phyloP scores from a whole-genome alignment of 441 rosid species.

The Eruca vesicaria region DNA sequence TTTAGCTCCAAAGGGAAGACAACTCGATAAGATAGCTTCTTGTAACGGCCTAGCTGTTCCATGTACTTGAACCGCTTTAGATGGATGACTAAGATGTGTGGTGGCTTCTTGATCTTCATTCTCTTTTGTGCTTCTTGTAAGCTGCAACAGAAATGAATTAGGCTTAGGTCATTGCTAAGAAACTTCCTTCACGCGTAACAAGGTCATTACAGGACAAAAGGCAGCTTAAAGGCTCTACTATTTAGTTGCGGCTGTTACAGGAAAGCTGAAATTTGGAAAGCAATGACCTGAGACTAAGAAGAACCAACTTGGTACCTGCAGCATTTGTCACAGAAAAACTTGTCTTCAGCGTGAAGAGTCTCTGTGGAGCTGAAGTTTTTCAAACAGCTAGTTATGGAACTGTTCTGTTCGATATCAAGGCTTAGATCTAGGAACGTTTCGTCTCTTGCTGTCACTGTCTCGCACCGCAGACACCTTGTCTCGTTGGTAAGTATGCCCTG shows the following conservation, averaged over 20 bases:
- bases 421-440: constrained; percentile 92
- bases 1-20: constrained; percentile 91
- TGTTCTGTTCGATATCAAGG: constrained; percentile 96
- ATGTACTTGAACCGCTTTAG: constrained; percentile 89
- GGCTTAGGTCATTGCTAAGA: not conserved
- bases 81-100: constrained; percentile 83
- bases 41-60: constrained; percentile 87
- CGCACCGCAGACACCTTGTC: constrained; percentile 89
- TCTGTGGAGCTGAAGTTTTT: constrained; percentile 96
- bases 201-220: not conserved
- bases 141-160: constrained; percentile 25
- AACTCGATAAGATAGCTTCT: constrained; percentile 84
- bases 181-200: not conserved
- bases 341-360: constrained; percentile 93
- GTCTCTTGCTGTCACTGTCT: constrained; percentile 94
- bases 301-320: constrained; percentile 61
- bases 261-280: not conserved
- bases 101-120: constrained; percentile 98
- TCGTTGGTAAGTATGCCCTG: constrained; percentile 96
- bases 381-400: constrained; percentile 94
- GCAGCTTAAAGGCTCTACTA: not conserved
- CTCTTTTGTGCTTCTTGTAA: constrained; percentile 97
- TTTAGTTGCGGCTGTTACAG: no score
- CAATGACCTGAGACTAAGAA: not conserved
- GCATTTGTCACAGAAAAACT: constrained; percentile 97